A percentile compares a stretch with the other conserved stretches of the same genome.
These are phyloP conservation scores for Diaporthe sp. DNA, from an alignment of 2,329 filamentous ascomycete species.

Conservation along the genomic window DNA sequence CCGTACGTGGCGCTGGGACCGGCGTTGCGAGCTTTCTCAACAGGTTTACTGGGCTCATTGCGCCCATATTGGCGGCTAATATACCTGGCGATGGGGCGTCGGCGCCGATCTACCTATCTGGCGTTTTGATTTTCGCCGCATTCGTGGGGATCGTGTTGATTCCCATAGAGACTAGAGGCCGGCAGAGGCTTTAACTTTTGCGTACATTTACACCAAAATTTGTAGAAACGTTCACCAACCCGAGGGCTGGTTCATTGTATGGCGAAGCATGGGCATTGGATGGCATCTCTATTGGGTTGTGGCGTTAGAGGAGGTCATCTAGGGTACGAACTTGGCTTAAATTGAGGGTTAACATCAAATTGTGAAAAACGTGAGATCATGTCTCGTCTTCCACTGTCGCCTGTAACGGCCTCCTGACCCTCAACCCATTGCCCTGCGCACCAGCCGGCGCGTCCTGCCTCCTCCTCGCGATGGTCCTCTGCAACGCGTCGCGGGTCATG, in stretches of 20 bases:
- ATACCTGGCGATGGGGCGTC: slow-evolving; percentile 70
- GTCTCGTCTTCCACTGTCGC: slow-evolving; percentile 23
- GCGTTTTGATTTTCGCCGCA: slow-evolving; percentile 68
- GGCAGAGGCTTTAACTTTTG: slow-evolving; percentile 65
- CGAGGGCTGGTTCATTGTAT: background rate
- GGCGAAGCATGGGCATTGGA: background rate
- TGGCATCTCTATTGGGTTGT: background rate
- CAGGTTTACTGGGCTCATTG: slow-evolving; percentile 75
- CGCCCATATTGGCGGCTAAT: slow-evolving; percentile 76
- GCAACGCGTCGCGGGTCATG: slow-evolving; percentile 86
- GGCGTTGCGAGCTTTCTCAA: slow-evolving; percentile 82
- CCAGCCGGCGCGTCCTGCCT: slow-evolving; percentile 74
- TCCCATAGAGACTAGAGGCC: slow-evolving; percentile 74
- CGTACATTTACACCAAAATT: background rate
- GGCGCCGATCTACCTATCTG: slow-evolving; percentile 70
- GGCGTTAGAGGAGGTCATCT: background rate
- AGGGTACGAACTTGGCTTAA: background rate
- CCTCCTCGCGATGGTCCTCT: slow-evolving; percentile 74
- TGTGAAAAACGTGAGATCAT: background rate
- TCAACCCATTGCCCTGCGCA: slow-evolving; percentile 63
- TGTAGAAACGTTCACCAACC: background rate
- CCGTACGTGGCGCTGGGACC: slow-evolving; percentile 78
- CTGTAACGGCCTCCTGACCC: slow-evolving; percentile 28
- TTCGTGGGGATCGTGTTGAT: slow-evolving; percentile 73
- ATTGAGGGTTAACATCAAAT: background rate